Evolutionary conservation across 2,329 filamentous ascomycete species (phyloP).

Genomic region (Sporothrix sp.): DNA sequence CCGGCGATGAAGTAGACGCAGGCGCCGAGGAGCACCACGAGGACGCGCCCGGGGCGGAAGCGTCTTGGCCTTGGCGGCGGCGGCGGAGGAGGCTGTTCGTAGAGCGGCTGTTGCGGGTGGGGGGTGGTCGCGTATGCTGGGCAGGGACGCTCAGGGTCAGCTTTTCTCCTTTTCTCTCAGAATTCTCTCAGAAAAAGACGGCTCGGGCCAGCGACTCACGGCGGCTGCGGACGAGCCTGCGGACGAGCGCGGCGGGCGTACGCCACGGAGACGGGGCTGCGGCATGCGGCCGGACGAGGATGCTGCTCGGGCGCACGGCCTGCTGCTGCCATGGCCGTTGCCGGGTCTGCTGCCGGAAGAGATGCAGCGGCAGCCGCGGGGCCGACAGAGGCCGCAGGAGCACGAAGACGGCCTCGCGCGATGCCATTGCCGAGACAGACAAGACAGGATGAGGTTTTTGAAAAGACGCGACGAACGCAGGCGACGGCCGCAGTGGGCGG

Average conservation of each 20-base stretch:
- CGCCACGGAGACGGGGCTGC: background rate
- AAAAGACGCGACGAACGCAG: too few species aligned
- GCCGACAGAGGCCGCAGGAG: background rate
- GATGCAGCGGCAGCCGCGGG: background rate
- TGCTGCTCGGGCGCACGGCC: background rate
- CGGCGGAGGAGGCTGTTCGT: background rate
- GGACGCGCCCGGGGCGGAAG: background rate
- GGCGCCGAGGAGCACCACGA: conserved; percentile 5
- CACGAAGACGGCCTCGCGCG: background rate
- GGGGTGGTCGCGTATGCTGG: background rate
- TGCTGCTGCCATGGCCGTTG: conserved; percentile 3
- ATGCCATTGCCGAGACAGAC: background rate
- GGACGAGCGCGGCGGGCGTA: background rate
- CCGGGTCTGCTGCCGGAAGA: background rate
- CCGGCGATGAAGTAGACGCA: conserved; percentile 2
- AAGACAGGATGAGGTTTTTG: background rate
- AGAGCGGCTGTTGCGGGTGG: conserved; percentile 18
- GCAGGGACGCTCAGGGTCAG: too few species aligned
- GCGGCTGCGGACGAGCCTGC: too few species aligned
- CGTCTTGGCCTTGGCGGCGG: background rate
- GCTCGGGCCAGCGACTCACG: too few species aligned
- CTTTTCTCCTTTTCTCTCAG: too few species aligned
- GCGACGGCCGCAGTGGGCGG: too few species aligned
- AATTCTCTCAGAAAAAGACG: too few species aligned
- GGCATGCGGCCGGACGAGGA: background rate